Base-by-base conservation (phyloP, 495 filamentous ascomycete genomes). In the Daldinia grandis region DNA sequence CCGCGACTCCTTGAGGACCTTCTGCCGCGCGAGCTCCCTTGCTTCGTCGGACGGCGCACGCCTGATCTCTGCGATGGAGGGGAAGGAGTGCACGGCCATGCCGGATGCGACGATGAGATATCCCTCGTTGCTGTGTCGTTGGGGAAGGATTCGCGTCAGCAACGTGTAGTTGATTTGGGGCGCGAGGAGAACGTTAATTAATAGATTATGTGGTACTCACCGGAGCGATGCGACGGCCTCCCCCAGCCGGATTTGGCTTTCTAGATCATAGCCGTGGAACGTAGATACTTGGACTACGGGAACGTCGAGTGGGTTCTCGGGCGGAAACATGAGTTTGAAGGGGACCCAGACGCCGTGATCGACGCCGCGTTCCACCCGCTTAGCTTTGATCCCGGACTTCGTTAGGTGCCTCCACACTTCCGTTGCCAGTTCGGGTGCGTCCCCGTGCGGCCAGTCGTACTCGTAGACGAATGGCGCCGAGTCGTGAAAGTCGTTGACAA, bases 401-500 rank as follows among this genome's bases (percentile, higher is more conserved):
- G 49, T 50, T 19, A 71, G 31, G 25, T 71, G 68, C n/a, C 40
- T 28, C 62, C 62, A 71, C 9, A 70, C 61, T 3, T 65, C 61
- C 5, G 40, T 27, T 12, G 68, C 68, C 5, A 71, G 57, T 14
- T 58, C 62, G 5, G 68, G 68, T 0, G 68, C 68, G 27, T 71
- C 68, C 30, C 38, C 12, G 15, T 71, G 68, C 15, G 68, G 62
- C 68, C 68, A 71, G 19, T 71, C 62, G 17, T 71, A 71, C 10
- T 71, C 68, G 40, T 71, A 71, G 30, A 71, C 68, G 30, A 66
- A 71, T 1, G 68, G 68, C 14, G 58, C 55, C 5, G 68, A 71
- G 42, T 71, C 68, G 50, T 71, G 68, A 57, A 71, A 71, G 40
- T 71, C 68, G 57, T 65, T 71, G 49, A 71, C 68, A 14, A 71